A percentile compares a stretch with the other conserved stretches of the same genome.
Conservation (phyloP, 345 rosid species). For the Dipteronia sinensis region DNA sequence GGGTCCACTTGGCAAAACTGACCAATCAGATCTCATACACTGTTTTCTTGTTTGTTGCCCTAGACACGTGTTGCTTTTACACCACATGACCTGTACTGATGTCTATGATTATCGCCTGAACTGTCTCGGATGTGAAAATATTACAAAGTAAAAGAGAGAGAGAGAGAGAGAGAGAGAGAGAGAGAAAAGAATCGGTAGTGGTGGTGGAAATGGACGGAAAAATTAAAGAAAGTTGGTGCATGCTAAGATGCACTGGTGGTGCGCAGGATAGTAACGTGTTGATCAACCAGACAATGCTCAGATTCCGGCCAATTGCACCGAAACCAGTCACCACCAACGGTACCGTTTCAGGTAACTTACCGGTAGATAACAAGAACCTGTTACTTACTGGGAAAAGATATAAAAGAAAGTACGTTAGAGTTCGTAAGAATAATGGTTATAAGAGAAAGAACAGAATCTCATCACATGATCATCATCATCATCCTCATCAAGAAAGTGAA, state of each 20-base stretch:
- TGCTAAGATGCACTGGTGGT: conserved; percentile 11
- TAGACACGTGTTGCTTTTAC: conserved; percentile 24
- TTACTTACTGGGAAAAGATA: conserved; percentile 10
- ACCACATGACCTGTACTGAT: neutral
- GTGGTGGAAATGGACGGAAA: conserved; percentile 7
- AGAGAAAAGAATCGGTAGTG: neutral
- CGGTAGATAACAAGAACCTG: conserved; percentile 5
- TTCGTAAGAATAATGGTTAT: conserved; percentile 21
- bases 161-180: neutral
- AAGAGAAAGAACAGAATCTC: neutral
- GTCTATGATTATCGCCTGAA: conserved; percentile 23
- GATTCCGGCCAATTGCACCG: conserved; percentile 39
- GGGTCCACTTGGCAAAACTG: conserved; percentile 12
- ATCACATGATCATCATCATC: neutral
- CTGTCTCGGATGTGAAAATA: conserved; percentile 4
- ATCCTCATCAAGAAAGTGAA: neutral
- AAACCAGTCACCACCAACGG: conserved; percentile 24
- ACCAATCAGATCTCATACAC: conserved; percentile 21
- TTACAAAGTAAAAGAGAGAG: neutral
- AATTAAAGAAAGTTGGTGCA: conserved; percentile 15
- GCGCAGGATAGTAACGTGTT: conserved; percentile 18
- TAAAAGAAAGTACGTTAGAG: conserved; percentile 45
- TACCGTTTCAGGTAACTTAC: conserved; percentile 6
- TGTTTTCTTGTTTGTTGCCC: conserved; percentile 2
- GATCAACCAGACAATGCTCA: conserved; percentile 27